Evolutionary conservation across 352 stramenopile species (phyloP), one percentile per base, ranked within the genome.

Genomic region (Phytophthora podocarpi): DNA sequence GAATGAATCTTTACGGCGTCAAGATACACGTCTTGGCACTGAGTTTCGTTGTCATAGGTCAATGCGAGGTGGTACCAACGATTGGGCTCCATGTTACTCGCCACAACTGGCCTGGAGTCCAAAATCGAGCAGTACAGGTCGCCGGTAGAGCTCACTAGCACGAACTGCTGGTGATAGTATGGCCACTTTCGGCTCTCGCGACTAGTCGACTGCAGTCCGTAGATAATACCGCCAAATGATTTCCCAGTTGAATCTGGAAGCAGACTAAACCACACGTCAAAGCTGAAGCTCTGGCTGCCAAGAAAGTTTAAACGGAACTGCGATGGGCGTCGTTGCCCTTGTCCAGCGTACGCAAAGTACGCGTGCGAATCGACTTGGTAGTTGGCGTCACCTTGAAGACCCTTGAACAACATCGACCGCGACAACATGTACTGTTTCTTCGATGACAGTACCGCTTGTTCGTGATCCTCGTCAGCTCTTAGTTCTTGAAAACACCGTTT

Each of bases 111-210:
- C 31, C 62, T 67, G 13, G 39, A n/a, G 12, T 77, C 64, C 13
- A 81, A 37, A 21, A 82, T 58, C 15, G 76, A 80, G 66, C 76
- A 85, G 51, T 73, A 85, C 3, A 85, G 31, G 24, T 66, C 70
- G 10, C 51, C 11, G 5, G 74, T 55, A 7, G 60, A 60, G 35
- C 75, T 68, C 9, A 85, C 64, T 35, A 70, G 32, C 18, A 74
- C 40, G 24, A 73, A 71, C 59, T 83, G 74, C 39, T 79, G 64
- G 30, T 83, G 72, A 46, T 74, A 80, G 32, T 79, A 6, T 10
- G 70, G 62, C 69, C 70, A 80, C 23, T 62, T 45, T 11, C 36
- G 32, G 34, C 51, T 55, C 28, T 48, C 42, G 49, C 64, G 60
- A n/a, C 61, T 40, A 3, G 68, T 57, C 1, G 70, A 80, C 36